phyloP scores from a whole-genome alignment of 352 stramenopile species.

The Globisporangium ultimum region DNA sequence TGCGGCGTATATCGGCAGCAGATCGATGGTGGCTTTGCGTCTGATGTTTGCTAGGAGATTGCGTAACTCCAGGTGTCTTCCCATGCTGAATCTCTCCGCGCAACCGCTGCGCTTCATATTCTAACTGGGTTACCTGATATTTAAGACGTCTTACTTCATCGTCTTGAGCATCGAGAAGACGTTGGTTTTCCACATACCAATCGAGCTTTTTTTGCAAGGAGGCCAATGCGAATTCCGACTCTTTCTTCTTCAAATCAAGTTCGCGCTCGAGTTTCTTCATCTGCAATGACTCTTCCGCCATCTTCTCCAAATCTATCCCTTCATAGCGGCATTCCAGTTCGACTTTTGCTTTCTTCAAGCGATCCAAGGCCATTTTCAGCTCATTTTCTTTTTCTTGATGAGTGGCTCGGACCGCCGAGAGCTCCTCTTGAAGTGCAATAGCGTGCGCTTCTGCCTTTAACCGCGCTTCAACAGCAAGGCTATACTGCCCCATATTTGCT shows the following conservation, averaged over 20 bases:
- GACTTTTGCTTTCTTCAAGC: conserved; percentile 76
- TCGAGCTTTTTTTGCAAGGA: conserved; percentile 77
- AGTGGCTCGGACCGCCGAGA: conserved; percentile 24
- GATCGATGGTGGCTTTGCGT: conserved; percentile 23
- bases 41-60: background rate
- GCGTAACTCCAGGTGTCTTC: background rate
- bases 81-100: background rate
- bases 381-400: conserved; percentile 64
- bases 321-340: conserved; percentile 78
- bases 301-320: conserved; percentile 58
- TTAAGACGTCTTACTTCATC: conserved; percentile 45
- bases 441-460: conserved; percentile 56
- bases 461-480: conserved; percentile 55
- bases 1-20: conserved; percentile 57
- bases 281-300: conserved; percentile 53
- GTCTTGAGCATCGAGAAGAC: conserved; percentile 76
- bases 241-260: conserved; percentile 37
- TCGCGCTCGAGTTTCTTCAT: conserved; percentile 41
- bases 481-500: conserved; percentile 44
- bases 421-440: conserved; percentile 55
- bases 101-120: conserved; percentile 12
- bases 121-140: conserved; percentile 10
- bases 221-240: conserved; percentile 43
- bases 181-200: conserved; percentile 84
- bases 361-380: conserved; percentile 65